These are phyloP conservation scores for Alternaria hordeiaustralica DNA, from an alignment of 2,329 filamentous ascomycete species.

Conservation along the genomic window DNA sequence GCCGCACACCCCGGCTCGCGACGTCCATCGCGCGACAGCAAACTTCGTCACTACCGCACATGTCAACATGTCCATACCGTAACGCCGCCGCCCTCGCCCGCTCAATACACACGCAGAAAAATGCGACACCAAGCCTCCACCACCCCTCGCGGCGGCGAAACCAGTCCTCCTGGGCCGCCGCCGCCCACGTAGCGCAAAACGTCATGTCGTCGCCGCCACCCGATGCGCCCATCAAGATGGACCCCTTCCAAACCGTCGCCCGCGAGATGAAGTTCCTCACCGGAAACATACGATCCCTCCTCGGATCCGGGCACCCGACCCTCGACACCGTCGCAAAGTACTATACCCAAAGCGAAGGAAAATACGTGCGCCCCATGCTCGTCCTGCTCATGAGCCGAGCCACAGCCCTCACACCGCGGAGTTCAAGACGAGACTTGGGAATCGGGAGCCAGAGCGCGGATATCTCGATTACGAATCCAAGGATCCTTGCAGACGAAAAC, in stretches of 20 bases:
- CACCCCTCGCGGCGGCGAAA: slow-evolving; percentile 54
- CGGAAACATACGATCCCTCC: slow-evolving; percentile 89
- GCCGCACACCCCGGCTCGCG: slow-evolving; percentile 46
- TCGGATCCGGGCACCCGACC: slow-evolving; percentile 92
- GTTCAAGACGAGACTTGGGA: slow-evolving; percentile 23
- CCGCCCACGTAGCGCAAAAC: slow-evolving; percentile 70
- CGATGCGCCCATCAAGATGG: slow-evolving; percentile 74
- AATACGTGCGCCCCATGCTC: slow-evolving; percentile 92
- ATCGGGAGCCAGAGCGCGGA: slow-evolving; percentile 55
- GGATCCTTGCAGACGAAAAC: slow-evolving; percentile 80
- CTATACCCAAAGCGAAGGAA: slow-evolving; percentile 95
- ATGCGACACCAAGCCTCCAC: slow-evolving; percentile 33
- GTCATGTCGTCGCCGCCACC: slow-evolving; percentile 69
- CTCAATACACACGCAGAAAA: slow-evolving; percentile 8
- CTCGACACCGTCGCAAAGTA: slow-evolving; percentile 97
- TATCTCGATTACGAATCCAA: slow-evolving; percentile 64
- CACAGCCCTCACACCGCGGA: slow-evolving; percentile 77
- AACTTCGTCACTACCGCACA: slow-evolving; percentile 21
- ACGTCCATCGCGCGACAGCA: slow-evolving; percentile 37
- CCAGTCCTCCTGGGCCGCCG: slow-evolving; percentile 76
- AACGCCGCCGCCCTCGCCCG: slow-evolving; percentile 9
- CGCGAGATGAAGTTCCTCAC: slow-evolving; percentile 97
- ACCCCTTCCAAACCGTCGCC: slow-evolving; percentile 87
- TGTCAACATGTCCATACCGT: slow-evolving; percentile 34
- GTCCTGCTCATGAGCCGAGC: slow-evolving; percentile 96